Percentiles rank a stretch among this genome's conserved stretches.
Conservation (phyloP, 805 yeast genomes). For the Metschnikowia kunwiensis region DNA sequence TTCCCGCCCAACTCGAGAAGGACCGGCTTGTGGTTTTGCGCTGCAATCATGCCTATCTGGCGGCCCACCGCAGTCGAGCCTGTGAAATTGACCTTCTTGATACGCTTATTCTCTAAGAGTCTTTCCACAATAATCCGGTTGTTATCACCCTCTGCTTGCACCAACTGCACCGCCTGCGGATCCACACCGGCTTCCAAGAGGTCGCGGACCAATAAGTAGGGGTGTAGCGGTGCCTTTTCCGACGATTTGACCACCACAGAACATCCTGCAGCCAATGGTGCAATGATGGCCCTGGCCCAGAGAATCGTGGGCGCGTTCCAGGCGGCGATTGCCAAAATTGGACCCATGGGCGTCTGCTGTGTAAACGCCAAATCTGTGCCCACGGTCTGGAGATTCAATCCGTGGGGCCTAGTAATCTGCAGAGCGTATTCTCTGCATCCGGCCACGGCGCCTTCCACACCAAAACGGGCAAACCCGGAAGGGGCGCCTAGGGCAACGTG, state of each 20-base stretch:
- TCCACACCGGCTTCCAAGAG: conserved; percentile 42
- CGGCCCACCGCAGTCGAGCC: conserved; percentile 44
- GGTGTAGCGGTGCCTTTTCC: conserved; percentile 35
- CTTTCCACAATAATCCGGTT: conserved; percentile 23
- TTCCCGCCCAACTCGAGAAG: conserved; percentile 48
- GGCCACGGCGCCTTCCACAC: conserved; percentile 12
- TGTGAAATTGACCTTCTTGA: conserved; percentile 44
- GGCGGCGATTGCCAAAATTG: conserved; percentile 44
- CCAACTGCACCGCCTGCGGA: conserved; percentile 30
- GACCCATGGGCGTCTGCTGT: conserved; percentile 41
- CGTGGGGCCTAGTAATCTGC: conserved; percentile 17
- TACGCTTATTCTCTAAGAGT: conserved; percentile 24
- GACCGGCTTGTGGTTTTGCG: conserved; percentile 37
- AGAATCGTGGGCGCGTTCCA: conserved; percentile 50
- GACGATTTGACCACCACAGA: conserved; percentile 43
- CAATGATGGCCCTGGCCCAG: conserved; percentile 36
- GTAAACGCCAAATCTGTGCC: conserved; percentile 26
- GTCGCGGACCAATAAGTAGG: conserved; percentile 31
- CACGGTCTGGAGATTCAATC: conserved; percentile 15
- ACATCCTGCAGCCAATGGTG: conserved; percentile 50
- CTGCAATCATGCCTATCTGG: conserved; percentile 35
- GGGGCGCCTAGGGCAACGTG: conserved; percentile 14
- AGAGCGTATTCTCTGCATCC: conserved; percentile 13
- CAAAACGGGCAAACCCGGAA: conserved; percentile 6
- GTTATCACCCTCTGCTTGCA: conserved; percentile 28